Evolutionary conservation across 2,329 filamentous ascomycete species (phyloP).

Genomic region (Neonectria ditissima): DNA sequence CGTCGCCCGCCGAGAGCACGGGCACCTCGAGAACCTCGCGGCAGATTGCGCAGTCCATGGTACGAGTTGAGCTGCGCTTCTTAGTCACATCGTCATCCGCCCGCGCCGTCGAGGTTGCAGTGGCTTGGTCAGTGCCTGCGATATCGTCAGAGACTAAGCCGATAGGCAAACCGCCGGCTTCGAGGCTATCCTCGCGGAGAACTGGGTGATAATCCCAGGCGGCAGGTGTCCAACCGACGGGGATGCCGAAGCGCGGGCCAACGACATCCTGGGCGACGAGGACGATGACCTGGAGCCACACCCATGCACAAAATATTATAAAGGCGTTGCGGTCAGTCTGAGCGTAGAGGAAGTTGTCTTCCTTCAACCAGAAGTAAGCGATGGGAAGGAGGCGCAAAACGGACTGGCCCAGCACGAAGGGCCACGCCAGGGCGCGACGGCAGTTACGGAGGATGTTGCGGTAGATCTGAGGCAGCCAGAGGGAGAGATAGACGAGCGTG

Average conservation of each 20-base stretch:
- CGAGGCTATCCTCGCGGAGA: conserved; percentile 82
- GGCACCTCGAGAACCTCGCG: conserved; percentile 92
- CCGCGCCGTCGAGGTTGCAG: conserved; percentile 34
- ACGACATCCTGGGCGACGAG: conserved; percentile 86
- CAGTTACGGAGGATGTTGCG: conserved; percentile 93
- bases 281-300: conserved; percentile 86
- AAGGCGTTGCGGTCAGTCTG: conserved; percentile 76
- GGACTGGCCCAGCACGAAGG: conserved; percentile 88
- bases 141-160: conserved; percentile 64
- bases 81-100: conserved; percentile 51
- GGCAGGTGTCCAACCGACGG: conserved; percentile 73
- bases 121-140: conserved; percentile 37
- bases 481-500: conserved; percentile 82
- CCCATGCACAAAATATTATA: conserved; percentile 73
- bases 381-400: conserved; percentile 82
- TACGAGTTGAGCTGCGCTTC: conserved; percentile 53
- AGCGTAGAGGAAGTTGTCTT: conserved; percentile 85
- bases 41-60: conserved; percentile 94
- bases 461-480: conserved; percentile 93
- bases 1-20: conserved; percentile 72
- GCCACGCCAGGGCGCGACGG: conserved; percentile 90
- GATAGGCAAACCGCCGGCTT: conserved; percentile 84
- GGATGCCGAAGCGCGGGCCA: conserved; percentile 88
- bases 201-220: conserved; percentile 97
- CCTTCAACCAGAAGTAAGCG: conserved; percentile 84